These are phyloP conservation scores for Beauveria medogensis DNA, from an alignment of 2,329 filamentous ascomycete species.

Conservation along the genomic window DNA sequence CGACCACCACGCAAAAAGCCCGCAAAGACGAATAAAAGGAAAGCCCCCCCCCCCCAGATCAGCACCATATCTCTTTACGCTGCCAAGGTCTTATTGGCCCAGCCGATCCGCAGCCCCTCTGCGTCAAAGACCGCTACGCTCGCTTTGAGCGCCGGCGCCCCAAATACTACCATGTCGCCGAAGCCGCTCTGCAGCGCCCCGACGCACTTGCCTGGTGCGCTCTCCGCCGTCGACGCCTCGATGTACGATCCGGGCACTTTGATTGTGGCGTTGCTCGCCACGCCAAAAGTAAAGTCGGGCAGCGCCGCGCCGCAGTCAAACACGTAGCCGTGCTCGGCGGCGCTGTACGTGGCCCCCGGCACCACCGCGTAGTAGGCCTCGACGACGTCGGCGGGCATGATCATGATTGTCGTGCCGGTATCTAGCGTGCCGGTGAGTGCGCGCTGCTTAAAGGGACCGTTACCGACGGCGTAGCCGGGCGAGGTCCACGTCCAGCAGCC, in stretches of 20 bases:
- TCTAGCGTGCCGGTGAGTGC: slow-evolving; percentile 45
- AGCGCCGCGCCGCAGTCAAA: slow-evolving; percentile 36
- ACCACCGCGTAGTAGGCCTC: slow-evolving; percentile 35
- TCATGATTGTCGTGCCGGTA: slow-evolving; percentile 55
- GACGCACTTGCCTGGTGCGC: background rate
- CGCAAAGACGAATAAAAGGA: too few relatives aligned
- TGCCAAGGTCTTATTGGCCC: slow-evolving; percentile 11
- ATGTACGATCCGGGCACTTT: slow-evolving; percentile 2
- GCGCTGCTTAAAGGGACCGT: slow-evolving; percentile 14
- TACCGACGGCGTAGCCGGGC: slow-evolving; percentile 18
- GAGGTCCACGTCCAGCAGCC: slow-evolving; percentile 52
- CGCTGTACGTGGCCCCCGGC: background rate
- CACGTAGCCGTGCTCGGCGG: slow-evolving; percentile 20
- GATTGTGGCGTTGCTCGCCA: slow-evolving; percentile 34
- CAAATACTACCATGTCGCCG: slow-evolving; percentile 3
- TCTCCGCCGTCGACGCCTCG: background rate
- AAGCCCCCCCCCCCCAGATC: too few relatives aligned
- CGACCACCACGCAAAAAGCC: too few relatives aligned
- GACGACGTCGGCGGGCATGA: slow-evolving; percentile 46
- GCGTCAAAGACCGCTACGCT: slow-evolving; percentile 7
- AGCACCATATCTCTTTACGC: background rate
- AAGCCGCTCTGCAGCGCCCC: slow-evolving; percentile 6
- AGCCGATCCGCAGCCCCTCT: background rate
- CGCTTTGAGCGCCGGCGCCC: slow-evolving; percentile 5
- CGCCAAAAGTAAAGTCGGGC: slow-evolving; percentile 36